Evolutionary conservation across 371 early-diverging fungal species (phyloP).

Genomic region (Mucor velutinosus): DNA sequence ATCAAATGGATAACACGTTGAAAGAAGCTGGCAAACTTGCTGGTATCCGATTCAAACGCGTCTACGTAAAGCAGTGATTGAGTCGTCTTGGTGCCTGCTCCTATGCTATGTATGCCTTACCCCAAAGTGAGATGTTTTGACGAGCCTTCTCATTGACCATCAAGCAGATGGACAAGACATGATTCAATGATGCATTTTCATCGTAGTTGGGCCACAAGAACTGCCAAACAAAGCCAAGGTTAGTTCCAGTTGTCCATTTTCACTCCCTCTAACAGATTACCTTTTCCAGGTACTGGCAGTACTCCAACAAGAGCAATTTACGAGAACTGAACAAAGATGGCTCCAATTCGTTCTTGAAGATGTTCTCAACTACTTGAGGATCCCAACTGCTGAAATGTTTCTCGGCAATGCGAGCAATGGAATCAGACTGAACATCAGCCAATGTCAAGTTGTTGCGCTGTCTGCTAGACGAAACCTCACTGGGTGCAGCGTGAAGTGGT

Average conservation of each 20-base stretch:
- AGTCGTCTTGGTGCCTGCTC: background rate
- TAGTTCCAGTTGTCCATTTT: background rate
- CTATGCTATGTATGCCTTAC: slow-evolving; percentile 25
- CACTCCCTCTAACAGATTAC: slow-evolving; percentile 31
- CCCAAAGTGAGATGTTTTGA: slow-evolving; percentile 65
- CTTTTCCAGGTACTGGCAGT: slow-evolving; percentile 82
- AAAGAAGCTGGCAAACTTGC: slow-evolving; percentile 64
- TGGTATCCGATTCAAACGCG: slow-evolving; percentile 49
- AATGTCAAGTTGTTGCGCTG: slow-evolving; percentile 42
- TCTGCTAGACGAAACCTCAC: slow-evolving; percentile 37
- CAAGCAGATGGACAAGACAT: slow-evolving; percentile 78
- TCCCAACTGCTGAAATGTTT: slow-evolving; percentile 53
- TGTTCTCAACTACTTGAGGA: slow-evolving; percentile 55
- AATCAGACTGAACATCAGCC: slow-evolving; percentile 58
- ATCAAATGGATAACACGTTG: slow-evolving; percentile 52
- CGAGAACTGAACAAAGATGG: slow-evolving; percentile 50
- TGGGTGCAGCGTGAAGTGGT: slow-evolving; percentile 50
- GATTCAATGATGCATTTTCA: slow-evolving; percentile 49
- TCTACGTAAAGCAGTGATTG: slow-evolving; percentile 27
- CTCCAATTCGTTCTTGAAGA: slow-evolving; percentile 62
- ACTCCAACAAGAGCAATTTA: slow-evolving; percentile 71
- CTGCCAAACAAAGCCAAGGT: slow-evolving; percentile 20
- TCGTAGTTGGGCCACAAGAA: slow-evolving; percentile 82
- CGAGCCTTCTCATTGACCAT: slow-evolving; percentile 88
- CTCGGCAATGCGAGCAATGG: slow-evolving; percentile 55